Conservation (phyloP, 2,329 filamentous ascomycete genomes). For the Diplodia corticola region DNA sequence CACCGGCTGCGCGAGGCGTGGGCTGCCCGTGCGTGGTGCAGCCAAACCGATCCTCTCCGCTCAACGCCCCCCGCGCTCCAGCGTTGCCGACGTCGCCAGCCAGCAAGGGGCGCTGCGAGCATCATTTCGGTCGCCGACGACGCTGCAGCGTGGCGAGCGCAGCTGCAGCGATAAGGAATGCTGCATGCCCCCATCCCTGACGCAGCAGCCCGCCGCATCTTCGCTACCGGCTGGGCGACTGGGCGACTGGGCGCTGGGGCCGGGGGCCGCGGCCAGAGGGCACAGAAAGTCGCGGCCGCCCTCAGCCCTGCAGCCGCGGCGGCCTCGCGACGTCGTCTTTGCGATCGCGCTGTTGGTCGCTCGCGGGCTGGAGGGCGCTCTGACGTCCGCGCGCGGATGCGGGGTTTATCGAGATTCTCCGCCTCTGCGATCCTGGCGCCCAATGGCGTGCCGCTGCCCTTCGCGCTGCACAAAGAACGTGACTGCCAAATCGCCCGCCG, state of each 20-base stretch:
- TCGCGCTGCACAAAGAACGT: conserved; percentile 13
- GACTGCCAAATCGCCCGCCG: conserved; percentile 9
- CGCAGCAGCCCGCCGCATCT: conserved; percentile 11
- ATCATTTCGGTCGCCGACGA: not conserved
- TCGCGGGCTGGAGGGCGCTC: not conserved
- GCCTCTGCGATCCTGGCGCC: conserved; percentile 8
- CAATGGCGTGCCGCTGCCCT: conserved; percentile 10
- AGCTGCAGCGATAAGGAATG: conserved; percentile 19
- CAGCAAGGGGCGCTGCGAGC: conserved; percentile 17
- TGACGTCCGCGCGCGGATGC: conserved; percentile 19
- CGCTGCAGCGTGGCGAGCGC: conserved; percentile 16
- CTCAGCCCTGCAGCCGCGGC: not conserved
- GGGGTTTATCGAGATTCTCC: conserved; percentile 21
- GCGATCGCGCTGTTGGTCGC: not conserved
- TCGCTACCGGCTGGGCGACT: not conserved
- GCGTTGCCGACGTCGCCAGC: not conserved
- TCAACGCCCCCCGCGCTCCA: not conserved
- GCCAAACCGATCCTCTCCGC: conserved; percentile 12
- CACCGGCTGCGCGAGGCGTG: conserved; percentile 19
- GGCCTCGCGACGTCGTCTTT: not conserved
- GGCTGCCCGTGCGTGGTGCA: conserved; percentile 9
- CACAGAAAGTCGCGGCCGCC: not conserved
- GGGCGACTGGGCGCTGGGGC: too few relatives aligned
- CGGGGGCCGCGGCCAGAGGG: not conserved
- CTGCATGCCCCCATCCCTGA: conserved; percentile 5